Conservation (phyloP, 179 eudicot species). For the Silene noctiflora region DNA sequence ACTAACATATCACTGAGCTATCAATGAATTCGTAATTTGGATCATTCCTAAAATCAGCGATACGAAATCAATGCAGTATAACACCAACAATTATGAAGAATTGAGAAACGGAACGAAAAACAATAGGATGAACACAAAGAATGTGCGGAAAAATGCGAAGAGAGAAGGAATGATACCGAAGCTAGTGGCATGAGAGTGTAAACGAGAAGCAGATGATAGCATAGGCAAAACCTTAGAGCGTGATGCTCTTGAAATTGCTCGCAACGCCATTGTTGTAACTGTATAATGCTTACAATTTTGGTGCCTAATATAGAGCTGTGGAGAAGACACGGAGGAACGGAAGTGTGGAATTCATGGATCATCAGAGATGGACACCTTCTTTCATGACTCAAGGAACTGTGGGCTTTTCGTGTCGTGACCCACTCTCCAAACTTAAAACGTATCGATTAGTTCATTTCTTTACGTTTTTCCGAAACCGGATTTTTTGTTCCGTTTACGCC, state of each 20-base stretch:
- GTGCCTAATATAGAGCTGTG: neutral
- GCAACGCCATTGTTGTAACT: slow-evolving; percentile 46
- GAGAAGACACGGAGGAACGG: neutral
- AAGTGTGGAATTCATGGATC: neutral
- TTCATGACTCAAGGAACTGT: too few species aligned
- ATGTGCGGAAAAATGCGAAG: neutral
- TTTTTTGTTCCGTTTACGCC: too few species aligned
- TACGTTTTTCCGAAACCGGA: too few species aligned
- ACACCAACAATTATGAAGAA: neutral
- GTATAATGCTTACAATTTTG: neutral
- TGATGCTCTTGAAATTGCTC: slow-evolving; percentile 40
- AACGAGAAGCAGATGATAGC: slow-evolving; percentile 35
- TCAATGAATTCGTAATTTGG: neutral
- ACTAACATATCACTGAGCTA: neutral
- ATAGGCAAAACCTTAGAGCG: slow-evolving; percentile 40
- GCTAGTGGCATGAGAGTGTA: slow-evolving; percentile 95
- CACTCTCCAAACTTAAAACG: too few species aligned
- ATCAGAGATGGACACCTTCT: neutral
- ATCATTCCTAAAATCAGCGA: neutral
- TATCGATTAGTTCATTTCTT: too few species aligned
- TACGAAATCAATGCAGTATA: neutral
- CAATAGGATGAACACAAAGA: neutral
- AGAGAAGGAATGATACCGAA: slow-evolving; percentile 46
- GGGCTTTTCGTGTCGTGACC: too few species aligned
- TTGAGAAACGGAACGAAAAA: neutral